Evolutionary conservation across 2,329 filamentous ascomycete genomes (phyloP).

Genomic region (Cadophora sp.): DNA sequence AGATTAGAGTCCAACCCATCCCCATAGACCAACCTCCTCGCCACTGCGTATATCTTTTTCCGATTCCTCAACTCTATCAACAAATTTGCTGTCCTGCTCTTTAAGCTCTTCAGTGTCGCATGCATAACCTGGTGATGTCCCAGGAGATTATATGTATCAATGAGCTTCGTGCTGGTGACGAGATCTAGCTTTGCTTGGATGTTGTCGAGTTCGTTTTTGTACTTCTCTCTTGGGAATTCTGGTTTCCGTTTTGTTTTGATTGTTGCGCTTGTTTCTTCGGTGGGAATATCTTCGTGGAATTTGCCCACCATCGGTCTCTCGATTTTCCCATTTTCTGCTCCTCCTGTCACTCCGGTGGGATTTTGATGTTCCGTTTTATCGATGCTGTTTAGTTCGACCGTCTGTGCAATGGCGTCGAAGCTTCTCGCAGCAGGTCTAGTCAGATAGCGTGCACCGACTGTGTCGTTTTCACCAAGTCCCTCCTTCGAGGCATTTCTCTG

Average conservation of each 20-base stretch:
- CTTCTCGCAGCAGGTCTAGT: not conserved
- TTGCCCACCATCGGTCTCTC: not conserved
- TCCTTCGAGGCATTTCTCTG: not conserved
- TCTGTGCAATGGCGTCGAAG: not conserved
- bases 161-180: not conserved
- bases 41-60: not conserved
- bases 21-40: not conserved
- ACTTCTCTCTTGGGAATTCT: not conserved
- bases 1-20: conserved; percentile 2
- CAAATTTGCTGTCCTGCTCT: not conserved
- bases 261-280: too few species aligned
- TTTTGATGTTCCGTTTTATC: not conserved
- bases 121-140: not conserved
- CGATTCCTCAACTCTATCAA: not conserved
- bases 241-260: not conserved
- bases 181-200: conserved; percentile 8
- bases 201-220: not conserved
- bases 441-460: not conserved
- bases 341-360: not conserved
- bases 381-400: not conserved
- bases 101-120: not conserved
- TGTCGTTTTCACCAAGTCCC: not conserved
- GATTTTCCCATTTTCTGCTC: not conserved
- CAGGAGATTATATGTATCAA: not conserved
- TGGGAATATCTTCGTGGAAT: not conserved